Evolutionary conservation across 2,329 filamentous ascomycete species (phyloP), one percentile per base, ranked within the genome.

Genomic region (Epichloe aotearoae): DNA sequence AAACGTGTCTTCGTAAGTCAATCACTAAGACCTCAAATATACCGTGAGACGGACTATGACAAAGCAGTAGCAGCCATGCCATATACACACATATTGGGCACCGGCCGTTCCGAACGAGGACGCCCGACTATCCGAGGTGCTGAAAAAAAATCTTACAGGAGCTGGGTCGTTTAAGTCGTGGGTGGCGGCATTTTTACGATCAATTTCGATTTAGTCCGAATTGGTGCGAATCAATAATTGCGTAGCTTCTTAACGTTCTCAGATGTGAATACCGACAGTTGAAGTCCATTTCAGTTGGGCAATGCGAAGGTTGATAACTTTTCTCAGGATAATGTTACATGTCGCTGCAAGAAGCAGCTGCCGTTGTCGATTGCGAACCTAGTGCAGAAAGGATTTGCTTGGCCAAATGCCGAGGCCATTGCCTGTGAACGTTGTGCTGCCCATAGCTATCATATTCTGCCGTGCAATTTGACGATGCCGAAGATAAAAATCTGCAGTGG

Each of bases 401-500:
- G 58, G 60, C 61, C 59, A 58, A 60, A 56, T 54, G 59, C 58
- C 58, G 61, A 61, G 58, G 60, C 61, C 60, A 64, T 60, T 60
- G 61, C 60, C 56, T 66, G 62, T 56, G 62, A 64, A 56, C 56
- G 63, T 53, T 61, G 63, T 59, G 62, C 59, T 66, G 61, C 59
- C 58, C 66, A 62, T 30, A 61, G 60, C 60, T 66, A 66, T 63
- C 61, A 67, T 63, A 58, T 59, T 64, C 61, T 59, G 64, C 63
- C 62, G 66, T 62, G 59, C 61, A 62, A 64, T 58, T 61, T 58
- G 61, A 64, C 63, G 61, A 58, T 64, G 66, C 66, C 62, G 63
- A 64, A 65, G 61, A 62, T 61, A 64, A 65, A 67, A 66, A 63
- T 68, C 54, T 68, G 66, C 59, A 63, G 61, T 43, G 61, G 62